A percentile compares a stretch with the other conserved stretches of the same genome.
These are phyloP conservation scores for Stachybotrys chlorohalonatus DNA, from an alignment of 2,329 filamentous ascomycete genomes.

Conservation along the genomic window DNA sequence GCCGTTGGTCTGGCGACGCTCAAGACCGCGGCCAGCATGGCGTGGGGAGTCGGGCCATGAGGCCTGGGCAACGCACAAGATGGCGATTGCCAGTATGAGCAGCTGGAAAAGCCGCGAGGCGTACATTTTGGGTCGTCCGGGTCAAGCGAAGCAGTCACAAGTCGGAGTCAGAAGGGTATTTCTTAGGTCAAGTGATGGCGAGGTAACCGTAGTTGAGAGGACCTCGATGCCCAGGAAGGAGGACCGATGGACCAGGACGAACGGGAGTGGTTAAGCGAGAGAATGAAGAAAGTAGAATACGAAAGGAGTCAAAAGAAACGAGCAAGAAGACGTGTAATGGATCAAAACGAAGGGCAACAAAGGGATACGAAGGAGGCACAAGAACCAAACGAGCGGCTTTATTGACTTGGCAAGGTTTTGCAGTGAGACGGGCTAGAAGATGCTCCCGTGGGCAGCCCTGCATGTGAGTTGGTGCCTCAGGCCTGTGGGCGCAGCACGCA, in stretches of 20 bases:
- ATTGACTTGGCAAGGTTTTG: neutral
- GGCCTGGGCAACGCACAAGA: conserved; percentile 36
- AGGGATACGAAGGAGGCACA: neutral
- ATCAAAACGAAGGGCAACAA: conserved; percentile 1
- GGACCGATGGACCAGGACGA: neutral
- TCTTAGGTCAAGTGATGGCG: neutral
- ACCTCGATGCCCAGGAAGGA: neutral
- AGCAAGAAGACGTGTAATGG: conserved; percentile 2
- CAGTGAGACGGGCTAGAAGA: neutral
- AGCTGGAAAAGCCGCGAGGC: conserved; percentile 34
- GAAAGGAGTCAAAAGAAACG: neutral
- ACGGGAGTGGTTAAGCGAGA: neutral
- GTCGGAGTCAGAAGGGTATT: neutral
- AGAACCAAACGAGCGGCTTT: neutral
- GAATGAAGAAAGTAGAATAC: neutral
- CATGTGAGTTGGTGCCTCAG: neutral
- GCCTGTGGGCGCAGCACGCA: too few species aligned
- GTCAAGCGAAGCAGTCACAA: neutral
- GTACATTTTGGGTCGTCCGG: conserved; percentile 30
- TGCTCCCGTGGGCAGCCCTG: neutral
- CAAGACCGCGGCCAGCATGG: neutral
- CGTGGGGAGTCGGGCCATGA: conserved; percentile 16
- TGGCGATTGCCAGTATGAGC: conserved; percentile 38
- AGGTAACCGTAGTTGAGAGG: neutral
- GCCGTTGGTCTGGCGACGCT: neutral